Conservation (phyloP, 2,329 filamentous ascomycete species). For the Hymenoscyphus fructigenus region DNA sequence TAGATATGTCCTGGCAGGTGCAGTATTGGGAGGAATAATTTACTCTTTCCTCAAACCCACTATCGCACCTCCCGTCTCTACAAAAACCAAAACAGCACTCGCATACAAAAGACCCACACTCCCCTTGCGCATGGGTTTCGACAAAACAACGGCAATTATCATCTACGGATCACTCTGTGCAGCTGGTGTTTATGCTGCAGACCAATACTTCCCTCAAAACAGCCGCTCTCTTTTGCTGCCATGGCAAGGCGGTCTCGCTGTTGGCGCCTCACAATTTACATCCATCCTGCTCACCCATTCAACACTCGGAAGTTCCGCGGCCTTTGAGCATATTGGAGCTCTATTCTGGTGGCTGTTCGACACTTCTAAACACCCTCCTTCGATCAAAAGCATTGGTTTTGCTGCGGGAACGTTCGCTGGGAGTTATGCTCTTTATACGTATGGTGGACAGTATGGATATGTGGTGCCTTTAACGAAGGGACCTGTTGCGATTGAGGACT, state of each 20-base stretch:
- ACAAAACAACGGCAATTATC: constrained; percentile 12
- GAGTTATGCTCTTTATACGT: constrained; percentile 37
- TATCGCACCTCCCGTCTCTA: neutral
- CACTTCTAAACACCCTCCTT: constrained; percentile 11
- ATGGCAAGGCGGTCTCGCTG: constrained; percentile 54
- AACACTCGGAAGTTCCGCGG: constrained; percentile 60
- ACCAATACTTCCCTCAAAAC: constrained; percentile 11
- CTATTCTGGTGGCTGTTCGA: constrained; percentile 45
- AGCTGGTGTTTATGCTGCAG: constrained; percentile 13
- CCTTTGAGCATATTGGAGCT: constrained; percentile 60
- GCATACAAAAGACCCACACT: constrained; percentile 24
- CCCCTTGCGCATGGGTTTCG: constrained; percentile 19
- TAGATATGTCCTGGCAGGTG: constrained; percentile 53
- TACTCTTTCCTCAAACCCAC: constrained; percentile 34
- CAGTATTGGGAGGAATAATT: constrained; percentile 53
- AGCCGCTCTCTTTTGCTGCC: constrained; percentile 18
- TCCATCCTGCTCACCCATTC: constrained; percentile 53
- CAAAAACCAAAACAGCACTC: neutral
- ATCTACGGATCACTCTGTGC: constrained; percentile 27
- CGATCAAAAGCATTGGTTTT: constrained; percentile 44
- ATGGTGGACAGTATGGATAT: neutral
- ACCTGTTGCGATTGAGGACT: constrained; percentile 36
- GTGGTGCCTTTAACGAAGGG: constrained; percentile 22
- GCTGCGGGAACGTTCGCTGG: constrained; percentile 51
- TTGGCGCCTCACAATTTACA: constrained; percentile 57